Base-by-base conservation (phyloP, 371 early-diverging fungal species). In the Mucor lusitanicus region DNA sequence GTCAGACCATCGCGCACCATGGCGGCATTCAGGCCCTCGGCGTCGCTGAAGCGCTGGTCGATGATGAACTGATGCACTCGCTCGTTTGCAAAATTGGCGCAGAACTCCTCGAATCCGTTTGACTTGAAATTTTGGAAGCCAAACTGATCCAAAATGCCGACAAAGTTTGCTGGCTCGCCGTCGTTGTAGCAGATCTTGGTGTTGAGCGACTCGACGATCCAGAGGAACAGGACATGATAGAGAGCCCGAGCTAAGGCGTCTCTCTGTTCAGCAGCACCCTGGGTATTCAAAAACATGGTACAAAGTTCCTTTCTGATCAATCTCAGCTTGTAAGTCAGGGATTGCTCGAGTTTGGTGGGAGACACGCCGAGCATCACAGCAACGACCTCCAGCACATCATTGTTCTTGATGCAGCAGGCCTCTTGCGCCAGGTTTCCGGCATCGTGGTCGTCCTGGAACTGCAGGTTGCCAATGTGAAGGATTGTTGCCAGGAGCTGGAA, bases 51-150 rank as follows among this genome's bases (percentile, higher is more conserved):
- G n/a, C 90, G 79, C 59, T 92, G 89, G 65, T 90, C 84, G 65
- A 87, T 77, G 68, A 90, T 78, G 70, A 94, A 94, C 63, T 89
- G 86, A 46, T 90, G 88, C 12, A 95, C 75, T 28, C 91, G 81
- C 73, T 95, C 96, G 68, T 92, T 93, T 40, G 92, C 89, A 78
- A 91, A 96, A 81, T 97, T 96, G 70, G 89, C 84, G 50, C 92
- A 84, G 63, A 96, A 88, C 48, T 94, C 90, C 65, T 94, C 90
- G 71, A 94, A 88, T 2, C 87, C 88, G 73, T 87, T 90, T 54
- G 73, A 77, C 54, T 79, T 73, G 57, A 76, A 79, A 72, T 85
- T 75, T 59, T 91, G 87, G 76, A 90, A 90, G 17, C 94, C 94
- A 56, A 90, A 86, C 53, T 92, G 80, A 60, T 93, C 94, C 8